A percentile compares a stretch with the other conserved stretches of the same genome.
Evolutionary conservation across 371 early-diverging fungal genomes (phyloP).

Genomic region (Mortierella sp.): DNA sequence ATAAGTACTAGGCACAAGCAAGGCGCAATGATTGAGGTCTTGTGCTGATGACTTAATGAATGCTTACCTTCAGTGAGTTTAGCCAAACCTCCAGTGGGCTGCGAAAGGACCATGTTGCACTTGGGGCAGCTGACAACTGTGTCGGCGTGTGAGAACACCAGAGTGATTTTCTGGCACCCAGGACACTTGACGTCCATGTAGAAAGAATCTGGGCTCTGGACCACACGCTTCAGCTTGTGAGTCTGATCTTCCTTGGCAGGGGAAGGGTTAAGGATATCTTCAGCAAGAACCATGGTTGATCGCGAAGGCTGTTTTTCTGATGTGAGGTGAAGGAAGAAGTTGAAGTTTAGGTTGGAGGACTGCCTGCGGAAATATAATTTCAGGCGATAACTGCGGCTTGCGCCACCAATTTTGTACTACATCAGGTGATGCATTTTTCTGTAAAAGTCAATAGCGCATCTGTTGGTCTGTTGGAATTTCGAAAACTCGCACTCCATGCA

Average conservation of each 20-base stretch:
- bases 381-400: neutral
- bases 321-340: neutral
- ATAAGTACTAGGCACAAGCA: neutral
- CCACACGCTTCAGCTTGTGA: conserved; percentile 99
- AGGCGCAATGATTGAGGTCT: too few relatives aligned
- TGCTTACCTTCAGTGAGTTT: conserved; percentile 86
- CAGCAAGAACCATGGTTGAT: conserved; percentile 72
- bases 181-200: conserved; percentile 99
- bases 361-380: neutral
- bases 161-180: conserved; percentile 97
- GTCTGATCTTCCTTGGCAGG: conserved; percentile 88
- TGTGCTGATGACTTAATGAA: neutral
- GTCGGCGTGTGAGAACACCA: conserved; percentile 99
- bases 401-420: neutral
- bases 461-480: neutral
- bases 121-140: conserved; percentile 97
- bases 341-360: neutral
- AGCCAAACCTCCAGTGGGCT: conserved; percentile 99
- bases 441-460: too few relatives aligned
- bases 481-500: conserved; percentile 15
- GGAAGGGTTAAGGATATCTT: conserved; percentile 98
- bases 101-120: conserved; percentile 97
- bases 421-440: conserved; percentile 6
- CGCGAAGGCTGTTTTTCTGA: neutral
- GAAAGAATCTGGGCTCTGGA: conserved; percentile 98